phyloP scores from a whole-genome alignment of 139 green algal species.

The Tetraselmis striata region DNA sequence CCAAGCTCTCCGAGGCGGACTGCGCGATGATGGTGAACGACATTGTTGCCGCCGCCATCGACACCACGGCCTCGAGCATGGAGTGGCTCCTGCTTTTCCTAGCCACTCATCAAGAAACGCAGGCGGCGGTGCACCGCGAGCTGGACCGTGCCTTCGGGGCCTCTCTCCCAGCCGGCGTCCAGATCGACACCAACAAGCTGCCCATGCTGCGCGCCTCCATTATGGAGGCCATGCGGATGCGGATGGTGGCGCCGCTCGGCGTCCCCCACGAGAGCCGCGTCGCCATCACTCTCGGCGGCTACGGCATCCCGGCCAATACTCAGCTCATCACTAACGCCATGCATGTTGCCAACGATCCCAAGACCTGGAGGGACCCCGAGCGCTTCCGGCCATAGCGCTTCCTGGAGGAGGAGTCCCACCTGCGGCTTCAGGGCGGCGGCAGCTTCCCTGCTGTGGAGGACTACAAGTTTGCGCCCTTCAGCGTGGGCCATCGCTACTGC shows the following conservation, averaged over 20 bases:
- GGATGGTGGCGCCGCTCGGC: neutral
- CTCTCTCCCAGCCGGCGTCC: neutral
- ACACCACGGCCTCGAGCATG: neutral
- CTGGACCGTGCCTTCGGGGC: neutral
- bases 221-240: neutral
- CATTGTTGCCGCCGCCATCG: neutral
- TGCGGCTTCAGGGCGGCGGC: neutral
- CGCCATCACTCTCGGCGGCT: neutral
- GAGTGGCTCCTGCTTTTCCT: neutral
- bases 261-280: neutral
- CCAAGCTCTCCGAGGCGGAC: neutral
- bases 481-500: neutral
- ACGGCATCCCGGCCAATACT: neutral
- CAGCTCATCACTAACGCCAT: neutral
- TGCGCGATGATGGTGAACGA: neutral
- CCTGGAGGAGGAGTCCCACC: neutral
- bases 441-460: neutral
- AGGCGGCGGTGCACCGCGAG: neutral
- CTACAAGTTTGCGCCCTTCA: neutral
- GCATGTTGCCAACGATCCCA: neutral
- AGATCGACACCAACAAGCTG: neutral
- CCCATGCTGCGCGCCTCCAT: neutral
- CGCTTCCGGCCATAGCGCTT: neutral
- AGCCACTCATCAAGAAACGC: neutral
- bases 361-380: neutral